Percentiles rank a stretch among this genome's conserved stretches.
phyloP scores from a whole-genome alignment of 345 rosid genomes.

The Bruguiera parviflora region DNA sequence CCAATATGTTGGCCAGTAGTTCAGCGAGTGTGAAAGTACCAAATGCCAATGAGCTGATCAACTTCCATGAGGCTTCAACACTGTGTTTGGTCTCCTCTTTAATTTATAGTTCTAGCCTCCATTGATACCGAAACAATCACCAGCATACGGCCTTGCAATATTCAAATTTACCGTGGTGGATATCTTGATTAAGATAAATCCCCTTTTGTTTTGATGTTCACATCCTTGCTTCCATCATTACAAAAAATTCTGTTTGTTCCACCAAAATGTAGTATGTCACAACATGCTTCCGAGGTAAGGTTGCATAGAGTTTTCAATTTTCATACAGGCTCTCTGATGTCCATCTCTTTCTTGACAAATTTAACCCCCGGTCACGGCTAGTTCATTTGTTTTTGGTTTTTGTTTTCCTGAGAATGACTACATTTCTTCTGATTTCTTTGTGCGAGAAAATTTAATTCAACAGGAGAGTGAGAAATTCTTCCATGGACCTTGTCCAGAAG shows the following conservation, averaged over 20 bases:
- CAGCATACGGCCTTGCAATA: slow-evolving; percentile 14
- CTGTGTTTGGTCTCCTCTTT: slow-evolving; percentile 1
- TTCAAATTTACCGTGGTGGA: background rate
- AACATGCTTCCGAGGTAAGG: background rate
- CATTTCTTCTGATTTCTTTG: too few species aligned
- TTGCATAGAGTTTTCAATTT: too few species aligned
- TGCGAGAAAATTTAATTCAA: too few species aligned
- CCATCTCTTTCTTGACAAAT: too few species aligned
- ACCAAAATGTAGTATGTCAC: slow-evolving; percentile 18
- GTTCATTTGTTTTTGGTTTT: too few species aligned
- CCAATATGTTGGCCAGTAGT: slow-evolving; percentile 30
- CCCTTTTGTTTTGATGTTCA: slow-evolving; percentile 1
- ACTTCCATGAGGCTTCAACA: slow-evolving; percentile 19
- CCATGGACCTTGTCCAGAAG: too few species aligned
- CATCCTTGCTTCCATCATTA: background rate
- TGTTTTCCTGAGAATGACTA: too few species aligned
- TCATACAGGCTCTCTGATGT: too few species aligned
- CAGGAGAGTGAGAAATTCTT: too few species aligned
- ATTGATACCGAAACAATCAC: background rate
- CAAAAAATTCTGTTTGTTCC: background rate
- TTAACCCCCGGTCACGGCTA: too few species aligned
- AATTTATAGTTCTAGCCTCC: slow-evolving; percentile 18
- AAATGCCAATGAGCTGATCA: background rate
- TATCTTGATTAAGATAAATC: slow-evolving; percentile 15
- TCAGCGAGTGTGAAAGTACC: background rate